Percentiles rank a stretch among this genome's conserved stretches.
Conservation (phyloP, 2,329 filamentous ascomycete species). For the Xylariaceae sp. region DNA sequence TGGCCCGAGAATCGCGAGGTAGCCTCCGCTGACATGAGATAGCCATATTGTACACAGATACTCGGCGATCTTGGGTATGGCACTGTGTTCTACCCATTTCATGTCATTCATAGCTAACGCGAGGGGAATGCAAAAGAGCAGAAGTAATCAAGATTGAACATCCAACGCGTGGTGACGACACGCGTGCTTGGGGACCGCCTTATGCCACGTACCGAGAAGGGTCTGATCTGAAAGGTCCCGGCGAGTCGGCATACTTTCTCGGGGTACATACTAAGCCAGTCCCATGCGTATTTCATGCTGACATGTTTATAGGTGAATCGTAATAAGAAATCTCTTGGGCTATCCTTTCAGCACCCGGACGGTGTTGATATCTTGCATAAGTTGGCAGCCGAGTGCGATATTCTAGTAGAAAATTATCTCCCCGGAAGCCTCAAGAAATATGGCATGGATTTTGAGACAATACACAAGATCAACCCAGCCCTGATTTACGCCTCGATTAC, state of each 20-base stretch:
- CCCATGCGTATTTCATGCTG: not conserved
- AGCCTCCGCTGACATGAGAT: not conserved
- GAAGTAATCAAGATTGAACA: conserved; percentile 98
- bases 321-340: conserved; percentile 90
- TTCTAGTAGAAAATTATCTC: conserved; percentile 95
- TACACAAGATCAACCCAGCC: conserved; percentile 75
- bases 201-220: conserved; percentile 73
- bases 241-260: conserved; percentile 93
- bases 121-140: conserved; percentile 47
- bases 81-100: conserved; percentile 4
- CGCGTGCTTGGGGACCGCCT: conserved; percentile 91
- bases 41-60: conserved; percentile 98
- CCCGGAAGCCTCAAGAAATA: conserved; percentile 89
- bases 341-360: conserved; percentile 82
- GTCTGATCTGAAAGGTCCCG: conserved; percentile 60
- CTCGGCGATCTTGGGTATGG: conserved; percentile 89
- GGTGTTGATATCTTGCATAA: conserved; percentile 85
- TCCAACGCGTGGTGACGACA: conserved; percentile 86
- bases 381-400: conserved; percentile 78
- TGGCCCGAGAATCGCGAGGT: conserved; percentile 1
- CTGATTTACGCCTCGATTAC: conserved; percentile 96
- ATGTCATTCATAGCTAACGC: conserved; percentile 22
- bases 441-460: conserved; percentile 76
- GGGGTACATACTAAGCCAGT: conserved; percentile 50
- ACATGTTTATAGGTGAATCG: conserved; percentile 68